These are phyloP conservation scores for Hygrocybe coccinea DNA, from an alignment of 768 basidiomycete species.

Conservation along the genomic window DNA sequence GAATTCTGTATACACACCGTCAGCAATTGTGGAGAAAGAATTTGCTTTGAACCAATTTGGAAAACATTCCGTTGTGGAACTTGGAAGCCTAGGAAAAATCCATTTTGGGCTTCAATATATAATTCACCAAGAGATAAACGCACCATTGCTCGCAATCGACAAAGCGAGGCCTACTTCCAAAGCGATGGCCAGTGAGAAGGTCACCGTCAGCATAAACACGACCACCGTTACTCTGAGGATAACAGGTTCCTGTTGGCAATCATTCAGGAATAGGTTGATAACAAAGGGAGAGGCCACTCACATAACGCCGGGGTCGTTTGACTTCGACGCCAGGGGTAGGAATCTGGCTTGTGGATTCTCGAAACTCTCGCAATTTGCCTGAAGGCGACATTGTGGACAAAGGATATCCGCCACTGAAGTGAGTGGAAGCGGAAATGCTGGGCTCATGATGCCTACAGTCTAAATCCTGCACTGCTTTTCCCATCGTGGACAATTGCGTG, in stretches of 20 bases:
- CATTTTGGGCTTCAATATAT: constrained; percentile 1
- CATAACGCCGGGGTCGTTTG: constrained; percentile 40
- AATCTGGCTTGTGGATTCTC: constrained; percentile 44
- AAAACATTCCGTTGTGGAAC: constrained; percentile 50
- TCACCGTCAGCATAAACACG: constrained; percentile 36
- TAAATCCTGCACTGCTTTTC: too few species aligned
- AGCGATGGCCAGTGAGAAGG: constrained; percentile 44
- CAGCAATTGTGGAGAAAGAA: constrained; percentile 43
- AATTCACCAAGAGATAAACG: constrained; percentile 10
- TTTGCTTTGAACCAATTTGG: constrained; percentile 43
- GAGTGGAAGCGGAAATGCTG: background rate
- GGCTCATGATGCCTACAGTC: too few species aligned
- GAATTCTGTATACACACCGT: constrained; percentile 29
- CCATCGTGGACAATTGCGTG: too few species aligned
- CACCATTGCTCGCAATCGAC: constrained; percentile 42
- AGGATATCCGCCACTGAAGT: background rate
- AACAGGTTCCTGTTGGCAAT: constrained; percentile 27
- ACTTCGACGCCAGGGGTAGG: constrained; percentile 37
- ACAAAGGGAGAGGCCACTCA: constrained; percentile 21
- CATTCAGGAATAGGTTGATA: background rate
- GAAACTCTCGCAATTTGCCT: background rate
- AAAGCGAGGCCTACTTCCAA: constrained; percentile 43
- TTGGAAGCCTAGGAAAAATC: constrained; percentile 41
- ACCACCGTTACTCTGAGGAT: constrained; percentile 35
- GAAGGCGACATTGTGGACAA: background rate